A percentile compares a stretch with the other conserved stretches of the same genome.
Evolutionary conservation across 495 filamentous ascomycete species (phyloP).

Genomic region (Aspergillus mulundensis): DNA sequence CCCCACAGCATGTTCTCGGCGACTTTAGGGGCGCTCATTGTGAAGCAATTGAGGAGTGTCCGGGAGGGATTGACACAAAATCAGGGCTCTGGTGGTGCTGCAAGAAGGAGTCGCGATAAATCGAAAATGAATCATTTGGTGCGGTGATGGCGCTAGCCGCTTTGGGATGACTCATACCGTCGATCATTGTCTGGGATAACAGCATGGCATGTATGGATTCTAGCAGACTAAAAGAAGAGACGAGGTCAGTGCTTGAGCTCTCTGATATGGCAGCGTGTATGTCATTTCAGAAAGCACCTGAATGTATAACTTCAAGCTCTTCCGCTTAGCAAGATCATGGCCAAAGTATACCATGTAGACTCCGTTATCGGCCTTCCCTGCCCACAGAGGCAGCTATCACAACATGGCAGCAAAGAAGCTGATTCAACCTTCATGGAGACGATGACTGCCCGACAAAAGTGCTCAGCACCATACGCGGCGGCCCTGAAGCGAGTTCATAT

Average conservation of each 20-base stretch:
- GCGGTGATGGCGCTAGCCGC: conserved; percentile 5
- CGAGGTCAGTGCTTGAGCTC: not conserved
- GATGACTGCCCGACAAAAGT: too few relatives aligned
- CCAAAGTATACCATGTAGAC: not conserved
- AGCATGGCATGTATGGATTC: not conserved
- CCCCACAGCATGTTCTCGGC: conserved; percentile 72
- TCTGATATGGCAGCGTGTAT: too few relatives aligned
- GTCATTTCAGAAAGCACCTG: not conserved
- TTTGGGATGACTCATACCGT: conserved; percentile 6
- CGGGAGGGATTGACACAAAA: conserved; percentile 11
- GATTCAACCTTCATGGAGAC: too few relatives aligned
- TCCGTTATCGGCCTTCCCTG: not conserved
- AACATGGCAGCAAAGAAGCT: too few relatives aligned
- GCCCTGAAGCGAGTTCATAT: too few relatives aligned
- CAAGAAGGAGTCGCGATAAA: not conserved
- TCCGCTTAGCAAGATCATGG: not conserved
- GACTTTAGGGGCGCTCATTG: conserved; percentile 43
- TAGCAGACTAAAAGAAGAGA: not conserved
- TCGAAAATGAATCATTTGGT: conserved; percentile 13
- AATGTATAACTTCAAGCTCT: not conserved
- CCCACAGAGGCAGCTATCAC: too few relatives aligned
- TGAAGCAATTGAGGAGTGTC: conserved; percentile 15
- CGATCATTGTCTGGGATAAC: not conserved
- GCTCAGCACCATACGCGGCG: too few relatives aligned
- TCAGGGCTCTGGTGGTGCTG: not conserved